These are phyloP conservation scores for Boletus pseudopeckii DNA, from an alignment of 768 basidiomycete species.

Conservation along the genomic window DNA sequence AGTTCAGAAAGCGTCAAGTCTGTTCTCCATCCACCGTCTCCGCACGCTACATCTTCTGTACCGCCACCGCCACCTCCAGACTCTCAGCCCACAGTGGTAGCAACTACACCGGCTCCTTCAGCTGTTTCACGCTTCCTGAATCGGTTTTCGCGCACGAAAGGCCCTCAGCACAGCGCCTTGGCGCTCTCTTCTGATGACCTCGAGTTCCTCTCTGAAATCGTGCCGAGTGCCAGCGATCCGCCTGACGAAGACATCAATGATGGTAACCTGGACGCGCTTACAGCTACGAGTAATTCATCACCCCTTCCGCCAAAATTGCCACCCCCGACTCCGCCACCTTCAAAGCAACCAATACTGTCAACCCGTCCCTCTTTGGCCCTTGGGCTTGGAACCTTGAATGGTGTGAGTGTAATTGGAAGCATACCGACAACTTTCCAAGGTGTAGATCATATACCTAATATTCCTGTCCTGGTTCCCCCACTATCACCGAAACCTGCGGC, in stretches of 20 bases:
- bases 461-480: conserved; percentile 21
- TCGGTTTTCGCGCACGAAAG: conserved; percentile 59
- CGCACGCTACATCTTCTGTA: conserved; percentile 11
- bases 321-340: conserved; percentile 42
- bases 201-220: conserved; percentile 71
- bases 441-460: conserved; percentile 1
- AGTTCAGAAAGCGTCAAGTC: conserved; percentile 30
- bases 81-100: neutral
- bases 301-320: conserved; percentile 44
- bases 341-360: conserved; percentile 25
- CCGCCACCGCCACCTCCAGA: conserved; percentile 8
- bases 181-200: conserved; percentile 78
- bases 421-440: neutral
- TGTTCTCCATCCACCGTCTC: conserved; percentile 2
- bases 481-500: conserved; percentile 32
- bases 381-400: neutral
- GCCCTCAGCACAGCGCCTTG: conserved; percentile 48
- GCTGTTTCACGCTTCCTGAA: conserved; percentile 82
- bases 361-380: conserved; percentile 8
- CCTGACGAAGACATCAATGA: conserved; percentile 33
- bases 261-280: conserved; percentile 36
- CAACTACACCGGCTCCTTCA: conserved; percentile 43
- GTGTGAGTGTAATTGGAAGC: neutral
- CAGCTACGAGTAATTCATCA: conserved; percentile 40
- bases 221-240: conserved; percentile 51